Percentiles rank a stretch among this genome's conserved stretches.
Evolutionary conservation across 1,139 yeast species (phyloP).

Genomic region (Meyerozyma guilliermondii): DNA sequence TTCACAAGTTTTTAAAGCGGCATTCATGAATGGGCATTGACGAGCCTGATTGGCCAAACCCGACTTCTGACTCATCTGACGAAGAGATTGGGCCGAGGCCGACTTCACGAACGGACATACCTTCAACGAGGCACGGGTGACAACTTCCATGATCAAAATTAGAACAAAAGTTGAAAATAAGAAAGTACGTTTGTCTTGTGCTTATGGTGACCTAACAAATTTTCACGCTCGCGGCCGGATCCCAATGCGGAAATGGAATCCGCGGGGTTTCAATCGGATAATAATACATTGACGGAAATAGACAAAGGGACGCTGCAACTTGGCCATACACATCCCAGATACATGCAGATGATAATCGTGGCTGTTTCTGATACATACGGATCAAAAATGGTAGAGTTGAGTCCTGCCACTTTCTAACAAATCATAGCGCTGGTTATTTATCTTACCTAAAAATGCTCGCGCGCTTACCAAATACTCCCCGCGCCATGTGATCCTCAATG

Average conservation of each 20-base stretch:
- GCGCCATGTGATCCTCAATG: not conserved
- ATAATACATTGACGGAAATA: not conserved
- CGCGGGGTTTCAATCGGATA: not conserved
- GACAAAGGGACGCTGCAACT: not conserved
- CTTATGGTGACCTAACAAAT: not conserved
- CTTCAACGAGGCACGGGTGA: slow-evolving; percentile 71
- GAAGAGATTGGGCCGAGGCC: slow-evolving; percentile 56
- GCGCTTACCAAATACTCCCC: not conserved
- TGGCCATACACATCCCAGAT: too few relatives aligned
- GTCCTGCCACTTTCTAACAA: not conserved
- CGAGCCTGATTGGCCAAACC: slow-evolving; percentile 59
- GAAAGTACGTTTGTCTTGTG: not conserved
- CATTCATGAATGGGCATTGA: slow-evolving; percentile 85
- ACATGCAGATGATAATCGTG: too few relatives aligned
- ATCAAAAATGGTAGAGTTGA: too few relatives aligned
- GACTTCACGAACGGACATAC: slow-evolving; percentile 85
- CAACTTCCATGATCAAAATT: slow-evolving; percentile 58
- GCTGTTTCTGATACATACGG: too few relatives aligned
- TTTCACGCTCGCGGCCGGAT: not conserved
- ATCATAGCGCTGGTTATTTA: not conserved
- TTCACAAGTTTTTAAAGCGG: slow-evolving; percentile 50
- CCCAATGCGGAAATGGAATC: not conserved
- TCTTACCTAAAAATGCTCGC: not conserved
- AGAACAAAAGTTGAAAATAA: not conserved
- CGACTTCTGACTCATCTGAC: slow-evolving; percentile 39